phyloP scores from a whole-genome alignment of 163 green algal genomes.

The Scenedesmus sp. region DNA sequence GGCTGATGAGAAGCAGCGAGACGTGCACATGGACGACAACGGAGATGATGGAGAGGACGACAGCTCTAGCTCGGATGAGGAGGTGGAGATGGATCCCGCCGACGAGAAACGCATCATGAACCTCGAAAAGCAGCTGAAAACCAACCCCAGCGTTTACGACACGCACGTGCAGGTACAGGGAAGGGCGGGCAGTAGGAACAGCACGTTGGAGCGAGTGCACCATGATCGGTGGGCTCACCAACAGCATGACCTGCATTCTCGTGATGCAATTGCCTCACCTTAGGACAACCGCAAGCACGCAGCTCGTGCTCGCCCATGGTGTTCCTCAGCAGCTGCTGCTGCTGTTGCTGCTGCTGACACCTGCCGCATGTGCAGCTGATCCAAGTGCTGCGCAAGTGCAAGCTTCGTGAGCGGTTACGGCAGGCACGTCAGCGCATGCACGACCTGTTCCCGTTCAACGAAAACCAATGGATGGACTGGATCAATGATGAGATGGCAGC shows the following conservation, averaged over 20 bases:
- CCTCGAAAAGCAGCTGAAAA: conserved; percentile 77
- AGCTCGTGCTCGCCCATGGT: not conserved
- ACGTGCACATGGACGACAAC: conserved; percentile 32
- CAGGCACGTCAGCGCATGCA: conserved; percentile 80
- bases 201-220: not conserved
- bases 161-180: conserved; percentile 75
- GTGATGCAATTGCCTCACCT: not conserved
- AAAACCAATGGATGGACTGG: conserved; percentile 91
- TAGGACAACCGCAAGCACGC: not conserved
- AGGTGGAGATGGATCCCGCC: conserved; percentile 59
- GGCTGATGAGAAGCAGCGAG: conserved; percentile 4
- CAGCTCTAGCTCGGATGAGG: conserved; percentile 39
- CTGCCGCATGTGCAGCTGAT: conserved; percentile 72
- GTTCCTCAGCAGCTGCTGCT: not conserved
- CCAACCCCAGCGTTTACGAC: conserved; percentile 81
- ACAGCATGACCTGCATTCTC: not conserved
- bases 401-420: conserved; percentile 73
- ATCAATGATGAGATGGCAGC: conserved; percentile 82
- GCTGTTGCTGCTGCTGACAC: not conserved
- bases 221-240: not conserved
- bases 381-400: conserved; percentile 73
- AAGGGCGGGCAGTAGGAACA: conserved; percentile 9
- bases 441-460: conserved; percentile 82
- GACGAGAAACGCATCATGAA: conserved; percentile 75
- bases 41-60: not conserved